Conservation (phyloP, 768 basidiomycete genomes). For the Termitomyces sp. region DNA sequence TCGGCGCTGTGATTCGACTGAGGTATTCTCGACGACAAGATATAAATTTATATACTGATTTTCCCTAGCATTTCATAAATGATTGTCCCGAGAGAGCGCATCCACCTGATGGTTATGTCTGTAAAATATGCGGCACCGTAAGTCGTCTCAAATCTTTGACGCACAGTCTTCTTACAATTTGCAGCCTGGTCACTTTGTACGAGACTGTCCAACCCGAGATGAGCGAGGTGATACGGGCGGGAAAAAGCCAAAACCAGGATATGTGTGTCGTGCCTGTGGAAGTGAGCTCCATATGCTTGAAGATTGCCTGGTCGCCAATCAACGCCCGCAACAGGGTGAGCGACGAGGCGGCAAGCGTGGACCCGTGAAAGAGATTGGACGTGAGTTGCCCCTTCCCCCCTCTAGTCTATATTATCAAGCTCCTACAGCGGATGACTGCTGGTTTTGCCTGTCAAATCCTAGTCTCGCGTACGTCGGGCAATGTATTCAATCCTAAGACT, state of each 20-base stretch:
- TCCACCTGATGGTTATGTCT: conserved; percentile 82
- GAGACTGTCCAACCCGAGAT: conserved; percentile 82
- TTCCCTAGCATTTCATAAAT: conserved; percentile 63
- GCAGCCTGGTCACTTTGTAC: conserved; percentile 79
- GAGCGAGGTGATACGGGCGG: conserved; percentile 81
- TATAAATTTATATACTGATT: background rate
- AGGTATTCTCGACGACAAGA: conserved; percentile 38
- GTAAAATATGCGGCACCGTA: conserved; percentile 78
- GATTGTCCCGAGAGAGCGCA: conserved; percentile 70
- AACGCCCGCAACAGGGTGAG: conserved; percentile 32
- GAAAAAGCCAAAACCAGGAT: conserved; percentile 76
- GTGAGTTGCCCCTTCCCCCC: conserved; percentile 37
- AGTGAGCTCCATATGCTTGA: conserved; percentile 82
- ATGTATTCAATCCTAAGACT: background rate
- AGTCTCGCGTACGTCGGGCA: conserved; percentile 63
- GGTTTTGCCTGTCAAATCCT: conserved; percentile 98
- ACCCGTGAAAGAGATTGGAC: conserved; percentile 74
- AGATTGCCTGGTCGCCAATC: conserved; percentile 76
- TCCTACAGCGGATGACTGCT: conserved; percentile 80
- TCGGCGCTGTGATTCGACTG: conserved; percentile 67
- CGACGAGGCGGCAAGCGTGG: conserved; percentile 43
- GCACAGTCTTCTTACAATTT: background rate
- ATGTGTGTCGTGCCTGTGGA: conserved; percentile 89
- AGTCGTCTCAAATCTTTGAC: conserved; percentile 12
- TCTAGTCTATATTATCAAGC: conserved; percentile 2